Evolutionary conservation across 1,139 yeast species (phyloP).

Genomic region (Suzukiozyma palmioleophila): DNA sequence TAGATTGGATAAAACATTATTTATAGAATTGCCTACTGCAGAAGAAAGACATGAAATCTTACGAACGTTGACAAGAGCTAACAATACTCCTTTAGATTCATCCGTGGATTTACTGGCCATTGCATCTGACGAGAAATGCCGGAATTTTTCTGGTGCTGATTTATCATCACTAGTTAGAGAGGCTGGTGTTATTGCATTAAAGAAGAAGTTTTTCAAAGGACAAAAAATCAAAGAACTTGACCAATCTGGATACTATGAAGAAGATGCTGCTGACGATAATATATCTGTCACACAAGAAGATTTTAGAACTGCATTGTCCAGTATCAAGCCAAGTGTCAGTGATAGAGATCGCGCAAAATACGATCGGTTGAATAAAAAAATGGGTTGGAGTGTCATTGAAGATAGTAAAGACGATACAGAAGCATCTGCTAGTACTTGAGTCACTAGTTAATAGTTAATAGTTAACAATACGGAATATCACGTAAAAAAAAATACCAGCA

Average conservation of each 20-base stretch:
- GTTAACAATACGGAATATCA: too few relatives aligned
- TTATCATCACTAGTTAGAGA: constrained; percentile 87
- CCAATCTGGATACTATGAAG: constrained; percentile 37
- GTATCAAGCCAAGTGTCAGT: constrained; percentile 86
- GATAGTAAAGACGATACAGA: constrained; percentile 12
- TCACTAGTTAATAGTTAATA: not conserved
- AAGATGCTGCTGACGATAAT: constrained; percentile 23
- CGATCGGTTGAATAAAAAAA: constrained; percentile 54
- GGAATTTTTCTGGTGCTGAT: constrained; percentile 95
- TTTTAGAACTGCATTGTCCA: constrained; percentile 64
- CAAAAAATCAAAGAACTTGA: constrained; percentile 49
- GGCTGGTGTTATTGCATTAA: constrained; percentile 86
- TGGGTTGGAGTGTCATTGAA: constrained; percentile 50
- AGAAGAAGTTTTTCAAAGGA: constrained; percentile 56
- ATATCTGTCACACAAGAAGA: constrained; percentile 61
- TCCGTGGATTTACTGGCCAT: constrained; percentile 58
- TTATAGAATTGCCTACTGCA: constrained; percentile 81
- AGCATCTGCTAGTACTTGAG: not conserved
- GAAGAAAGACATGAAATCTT: constrained; percentile 78
- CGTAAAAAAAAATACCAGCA: too few relatives aligned
- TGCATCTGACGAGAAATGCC: constrained; percentile 74
- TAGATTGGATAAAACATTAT: constrained; percentile 86
- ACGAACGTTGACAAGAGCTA: constrained; percentile 65
- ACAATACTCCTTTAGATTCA: constrained; percentile 69
- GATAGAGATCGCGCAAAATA: constrained; percentile 80